Evolutionary conservation across 139 green algal species (phyloP).

Genomic region (Asterochloris sp.): DNA sequence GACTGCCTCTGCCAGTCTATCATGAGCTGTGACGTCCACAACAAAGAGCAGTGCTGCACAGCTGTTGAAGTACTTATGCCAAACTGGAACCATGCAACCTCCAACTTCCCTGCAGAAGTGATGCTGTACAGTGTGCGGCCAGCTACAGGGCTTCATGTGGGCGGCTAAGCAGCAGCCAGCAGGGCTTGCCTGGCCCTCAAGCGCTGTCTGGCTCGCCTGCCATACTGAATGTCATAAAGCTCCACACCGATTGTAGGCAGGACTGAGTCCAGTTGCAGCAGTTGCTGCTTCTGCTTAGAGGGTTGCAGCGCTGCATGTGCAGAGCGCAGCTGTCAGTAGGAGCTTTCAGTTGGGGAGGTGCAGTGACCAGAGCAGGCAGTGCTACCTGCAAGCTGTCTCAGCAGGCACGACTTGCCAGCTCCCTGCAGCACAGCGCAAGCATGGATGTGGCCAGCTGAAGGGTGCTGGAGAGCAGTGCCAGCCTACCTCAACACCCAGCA

Average conservation of each 20-base stretch:
- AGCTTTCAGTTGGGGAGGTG: not conserved
- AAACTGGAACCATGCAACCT: constrained; percentile 12
- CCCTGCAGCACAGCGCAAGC: not conserved
- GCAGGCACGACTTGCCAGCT: constrained; percentile 4
- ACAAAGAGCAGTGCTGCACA: not conserved
- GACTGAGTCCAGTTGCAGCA: not conserved
- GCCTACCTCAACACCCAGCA: constrained; percentile 8
- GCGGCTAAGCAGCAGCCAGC: not conserved
- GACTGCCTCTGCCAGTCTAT: not conserved
- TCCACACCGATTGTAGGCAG: constrained; percentile 9
- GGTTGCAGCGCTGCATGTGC: not conserved
- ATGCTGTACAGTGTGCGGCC: not conserved
- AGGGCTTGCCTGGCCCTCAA: not conserved
- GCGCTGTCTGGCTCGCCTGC: not conserved
- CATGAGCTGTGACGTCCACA: not conserved
- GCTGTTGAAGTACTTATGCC: constrained; percentile 1
- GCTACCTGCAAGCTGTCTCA: constrained; percentile 11
- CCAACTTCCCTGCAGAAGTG: constrained; percentile 6
- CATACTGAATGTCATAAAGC: not conserved
- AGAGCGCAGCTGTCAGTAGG: not conserved
- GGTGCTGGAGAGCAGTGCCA: not conserved
- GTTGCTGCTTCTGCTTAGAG: not conserved
- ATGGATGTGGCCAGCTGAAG: too few species aligned
- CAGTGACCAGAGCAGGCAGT: not conserved
- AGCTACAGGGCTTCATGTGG: not conserved